A percentile compares a stretch with the other conserved stretches of the same genome.
Conservation (phyloP, 495 filamentous ascomycete genomes). For the Neurospora sp. region DNA sequence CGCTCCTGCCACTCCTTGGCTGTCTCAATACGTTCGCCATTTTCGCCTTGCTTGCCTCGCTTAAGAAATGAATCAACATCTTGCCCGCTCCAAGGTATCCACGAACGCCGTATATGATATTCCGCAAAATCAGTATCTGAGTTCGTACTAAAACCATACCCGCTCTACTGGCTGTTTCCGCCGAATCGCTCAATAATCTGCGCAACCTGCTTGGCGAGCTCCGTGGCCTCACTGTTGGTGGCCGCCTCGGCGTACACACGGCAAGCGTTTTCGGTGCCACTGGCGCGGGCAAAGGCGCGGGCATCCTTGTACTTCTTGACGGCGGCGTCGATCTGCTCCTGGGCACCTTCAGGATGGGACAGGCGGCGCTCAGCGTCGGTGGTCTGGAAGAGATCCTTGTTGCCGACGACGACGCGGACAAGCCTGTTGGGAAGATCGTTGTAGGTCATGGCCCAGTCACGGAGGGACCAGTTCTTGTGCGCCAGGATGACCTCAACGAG, state of each 20-base stretch:
- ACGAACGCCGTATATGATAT: neutral
- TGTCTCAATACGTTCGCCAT: neutral
- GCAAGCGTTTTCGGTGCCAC: slow-evolving; percentile 92
- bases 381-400: slow-evolving; percentile 80
- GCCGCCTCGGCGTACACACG: slow-evolving; percentile 96
- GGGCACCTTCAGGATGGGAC: slow-evolving; percentile 65
- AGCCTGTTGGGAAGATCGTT: slow-evolving; percentile 94
- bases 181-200: slow-evolving; percentile 49
- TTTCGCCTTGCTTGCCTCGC: neutral
- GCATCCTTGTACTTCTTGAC: slow-evolving; percentile 89
- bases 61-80: neutral
- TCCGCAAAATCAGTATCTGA: neutral
- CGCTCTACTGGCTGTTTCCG: slow-evolving; percentile 3
- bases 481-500: slow-evolving; percentile 92
- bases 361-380: slow-evolving; percentile 87
- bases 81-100: neutral
- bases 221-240: slow-evolving; percentile 71
- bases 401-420: slow-evolving; percentile 76
- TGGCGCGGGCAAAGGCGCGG: slow-evolving; percentile 80
- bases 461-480: slow-evolving; percentile 82
- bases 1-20: neutral
- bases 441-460: slow-evolving; percentile 90
- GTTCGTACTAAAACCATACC: neutral
- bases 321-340: slow-evolving; percentile 72
- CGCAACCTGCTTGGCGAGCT: slow-evolving; percentile 73